Percentiles rank a stretch among this genome's conserved stretches.
These are phyloP conservation scores for Apiosordaria backusii DNA, from an alignment of 495 filamentous ascomycete genomes.

Conservation along the genomic window DNA sequence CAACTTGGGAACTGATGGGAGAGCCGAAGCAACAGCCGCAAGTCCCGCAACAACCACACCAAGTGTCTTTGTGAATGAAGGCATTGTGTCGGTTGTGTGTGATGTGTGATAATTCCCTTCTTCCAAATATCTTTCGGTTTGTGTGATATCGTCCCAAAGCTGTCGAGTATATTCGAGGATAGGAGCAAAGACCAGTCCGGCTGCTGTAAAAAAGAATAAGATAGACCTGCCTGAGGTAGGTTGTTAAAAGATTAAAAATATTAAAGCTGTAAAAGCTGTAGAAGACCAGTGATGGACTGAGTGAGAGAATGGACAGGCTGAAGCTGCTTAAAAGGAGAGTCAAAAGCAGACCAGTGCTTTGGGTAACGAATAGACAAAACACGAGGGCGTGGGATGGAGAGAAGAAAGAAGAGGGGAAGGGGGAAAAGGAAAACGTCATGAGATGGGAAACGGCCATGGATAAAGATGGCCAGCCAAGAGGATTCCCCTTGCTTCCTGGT, in stretches of 20 bases:
- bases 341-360: constrained; percentile 59
- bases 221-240: constrained; percentile 17
- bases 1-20: constrained; percentile 45
- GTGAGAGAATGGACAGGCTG: constrained; percentile 30
- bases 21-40: constrained; percentile 42
- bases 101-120: constrained; percentile 21
- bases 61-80: constrained; percentile 44
- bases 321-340: constrained; percentile 40
- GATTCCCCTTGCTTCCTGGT: neutral
- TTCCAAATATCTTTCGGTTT: constrained; percentile 23
- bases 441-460: constrained; percentile 38
- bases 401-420: constrained; percentile 28
- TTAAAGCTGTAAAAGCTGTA: constrained; percentile 28
- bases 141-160: constrained; percentile 27
- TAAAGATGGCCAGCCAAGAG: constrained; percentile 31
- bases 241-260: constrained; percentile 38
- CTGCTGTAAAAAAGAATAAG: constrained; percentile 32
- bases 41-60: constrained; percentile 44
- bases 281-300: constrained; percentile 20
- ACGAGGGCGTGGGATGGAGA: constrained; percentile 19
- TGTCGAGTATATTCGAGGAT: constrained; percentile 16
- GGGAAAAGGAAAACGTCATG: constrained; percentile 15
- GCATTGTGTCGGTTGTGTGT: constrained; percentile 38
- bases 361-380: constrained; percentile 37
- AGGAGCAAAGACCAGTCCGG: constrained; percentile 43